A percentile compares a stretch with the other conserved stretches of the same genome.
These are phyloP conservation scores for Pythium aristosporum DNA, from an alignment of 352 stramenopile species.

Conservation along the genomic window DNA sequence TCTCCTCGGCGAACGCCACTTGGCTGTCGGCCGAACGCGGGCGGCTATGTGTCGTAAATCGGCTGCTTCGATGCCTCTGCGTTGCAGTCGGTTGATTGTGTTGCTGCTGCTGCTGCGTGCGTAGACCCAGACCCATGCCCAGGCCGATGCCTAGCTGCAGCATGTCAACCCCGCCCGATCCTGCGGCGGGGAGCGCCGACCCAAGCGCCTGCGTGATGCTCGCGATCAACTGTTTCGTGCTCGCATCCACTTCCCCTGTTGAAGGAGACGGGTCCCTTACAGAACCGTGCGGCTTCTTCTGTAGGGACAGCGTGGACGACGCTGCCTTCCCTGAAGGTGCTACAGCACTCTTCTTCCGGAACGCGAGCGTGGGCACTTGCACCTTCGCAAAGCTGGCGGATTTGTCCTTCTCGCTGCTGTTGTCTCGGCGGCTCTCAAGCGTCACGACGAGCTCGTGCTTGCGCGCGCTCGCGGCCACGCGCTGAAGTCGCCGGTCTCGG, in stretches of 20 bases:
- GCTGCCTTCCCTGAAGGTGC: background rate
- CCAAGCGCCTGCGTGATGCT: constrained; percentile 75
- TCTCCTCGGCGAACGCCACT: constrained; percentile 20
- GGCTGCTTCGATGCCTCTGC: background rate
- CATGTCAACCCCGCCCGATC: constrained; percentile 45
- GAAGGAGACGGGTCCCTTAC: no score
- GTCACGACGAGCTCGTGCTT: constrained; percentile 60
- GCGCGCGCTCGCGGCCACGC: constrained; percentile 54
- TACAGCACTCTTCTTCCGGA: constrained; percentile 28
- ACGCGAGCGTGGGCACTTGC: constrained; percentile 51
- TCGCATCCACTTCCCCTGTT: constrained; percentile 30
- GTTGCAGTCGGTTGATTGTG: background rate
- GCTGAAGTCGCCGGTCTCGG: constrained; percentile 51
- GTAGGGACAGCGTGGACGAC: background rate
- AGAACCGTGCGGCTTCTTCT: background rate
- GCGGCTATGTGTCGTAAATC: constrained; percentile 3
- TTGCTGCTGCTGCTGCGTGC: constrained; percentile 40
- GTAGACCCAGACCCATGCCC: constrained; percentile 88
- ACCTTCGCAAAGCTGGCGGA: constrained; percentile 38
- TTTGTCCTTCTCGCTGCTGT: background rate
- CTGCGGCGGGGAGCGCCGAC: constrained; percentile 33
- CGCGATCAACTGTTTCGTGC: constrained; percentile 69
- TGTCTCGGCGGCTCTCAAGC: constrained; percentile 12
- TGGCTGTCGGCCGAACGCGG: constrained; percentile 19
- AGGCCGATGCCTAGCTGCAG: constrained; percentile 84